A percentile compares a stretch with the other conserved stretches of the same genome.
phyloP scores from a whole-genome alignment of 768 basidiomycete genomes.

The Rhodocollybia butyracea region DNA sequence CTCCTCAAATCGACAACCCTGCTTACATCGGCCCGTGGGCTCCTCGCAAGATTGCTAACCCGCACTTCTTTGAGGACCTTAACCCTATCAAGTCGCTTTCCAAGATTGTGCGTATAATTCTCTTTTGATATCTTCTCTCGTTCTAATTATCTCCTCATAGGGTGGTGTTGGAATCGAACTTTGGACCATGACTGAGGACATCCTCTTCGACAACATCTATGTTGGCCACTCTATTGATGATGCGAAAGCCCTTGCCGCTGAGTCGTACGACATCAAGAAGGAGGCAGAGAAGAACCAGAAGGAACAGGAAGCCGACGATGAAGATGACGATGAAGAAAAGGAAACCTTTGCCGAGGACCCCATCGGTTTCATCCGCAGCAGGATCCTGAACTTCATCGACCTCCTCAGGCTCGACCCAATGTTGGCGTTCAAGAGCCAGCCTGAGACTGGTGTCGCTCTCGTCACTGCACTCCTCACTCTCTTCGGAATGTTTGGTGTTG shows the following conservation, averaged over 20 bases:
- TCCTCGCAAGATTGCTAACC: constrained; percentile 89
- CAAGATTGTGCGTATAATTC: constrained; percentile 63
- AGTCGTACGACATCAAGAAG: constrained; percentile 93
- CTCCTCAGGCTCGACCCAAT: constrained; percentile 73
- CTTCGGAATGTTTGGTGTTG: constrained; percentile 78
- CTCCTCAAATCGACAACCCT: constrained; percentile 95
- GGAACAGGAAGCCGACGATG: constrained; percentile 51
- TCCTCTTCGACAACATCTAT: constrained; percentile 92
- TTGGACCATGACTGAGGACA: constrained; percentile 99
- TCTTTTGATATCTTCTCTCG: not conserved
- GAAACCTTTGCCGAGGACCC: constrained; percentile 70
- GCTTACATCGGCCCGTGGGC: constrained; percentile 96
- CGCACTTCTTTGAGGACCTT: constrained; percentile 85
- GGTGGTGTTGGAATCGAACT: constrained; percentile 96
- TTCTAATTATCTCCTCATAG: constrained; percentile 27
- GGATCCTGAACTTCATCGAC: constrained; percentile 78
- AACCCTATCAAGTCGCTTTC: constrained; percentile 77
- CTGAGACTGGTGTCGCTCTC: constrained; percentile 82
- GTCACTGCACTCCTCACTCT: constrained; percentile 72
- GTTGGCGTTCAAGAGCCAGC: constrained; percentile 81
- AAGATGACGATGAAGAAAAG: constrained; percentile 44
- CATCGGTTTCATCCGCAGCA: constrained; percentile 73
- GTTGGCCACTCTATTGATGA: constrained; percentile 86
- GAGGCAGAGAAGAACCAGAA: constrained; percentile 65
- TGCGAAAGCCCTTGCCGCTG: constrained; percentile 76